A percentile compares a stretch with the other conserved stretches of the same genome.
These are phyloP conservation scores for Camelina sativa DNA, from an alignment of 345 rosid species.

Conservation along the genomic window DNA sequence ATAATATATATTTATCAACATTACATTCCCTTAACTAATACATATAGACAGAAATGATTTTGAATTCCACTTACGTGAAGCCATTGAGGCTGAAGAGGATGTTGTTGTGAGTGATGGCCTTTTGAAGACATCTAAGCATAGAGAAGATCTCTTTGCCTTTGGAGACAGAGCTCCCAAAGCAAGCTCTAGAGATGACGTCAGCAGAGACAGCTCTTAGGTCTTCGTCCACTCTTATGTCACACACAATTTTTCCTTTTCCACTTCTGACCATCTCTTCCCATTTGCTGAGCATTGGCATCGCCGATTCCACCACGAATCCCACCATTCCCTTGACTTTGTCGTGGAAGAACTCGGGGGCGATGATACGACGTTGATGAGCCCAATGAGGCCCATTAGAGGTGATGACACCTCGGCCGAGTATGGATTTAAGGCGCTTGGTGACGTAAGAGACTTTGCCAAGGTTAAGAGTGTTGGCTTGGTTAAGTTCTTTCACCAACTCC, in stretches of 20 bases:
- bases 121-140: slow-evolving; percentile 62
- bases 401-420: slow-evolving; percentile 74
- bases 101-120: slow-evolving; percentile 49
- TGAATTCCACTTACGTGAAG: slow-evolving; percentile 45
- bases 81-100: slow-evolving; percentile 42
- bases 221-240: slow-evolving; percentile 57
- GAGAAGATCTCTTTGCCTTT: slow-evolving; percentile 65
- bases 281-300: slow-evolving; percentile 50
- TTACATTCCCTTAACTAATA: background rate
- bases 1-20: slow-evolving; percentile 3
- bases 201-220: slow-evolving; percentile 59
- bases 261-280: slow-evolving; percentile 56
- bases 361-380: slow-evolving; percentile 71
- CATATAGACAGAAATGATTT: background rate
- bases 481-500: slow-evolving; percentile 76
- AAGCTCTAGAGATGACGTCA: slow-evolving; percentile 67
- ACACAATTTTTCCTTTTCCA: slow-evolving; percentile 34
- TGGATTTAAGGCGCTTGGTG: slow-evolving; percentile 60
- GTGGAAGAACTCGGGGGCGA: slow-evolving; percentile 76
- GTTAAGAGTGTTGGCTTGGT: slow-evolving; percentile 56
- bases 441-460: slow-evolving; percentile 76
- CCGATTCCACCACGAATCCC: slow-evolving; percentile 62
- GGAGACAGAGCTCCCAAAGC: slow-evolving; percentile 61
- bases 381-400: slow-evolving; percentile 71
- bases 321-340: slow-evolving; percentile 87